phyloP scores from a whole-genome alignment of 495 filamentous ascomycete genomes.

The Usnea hakonensis region DNA sequence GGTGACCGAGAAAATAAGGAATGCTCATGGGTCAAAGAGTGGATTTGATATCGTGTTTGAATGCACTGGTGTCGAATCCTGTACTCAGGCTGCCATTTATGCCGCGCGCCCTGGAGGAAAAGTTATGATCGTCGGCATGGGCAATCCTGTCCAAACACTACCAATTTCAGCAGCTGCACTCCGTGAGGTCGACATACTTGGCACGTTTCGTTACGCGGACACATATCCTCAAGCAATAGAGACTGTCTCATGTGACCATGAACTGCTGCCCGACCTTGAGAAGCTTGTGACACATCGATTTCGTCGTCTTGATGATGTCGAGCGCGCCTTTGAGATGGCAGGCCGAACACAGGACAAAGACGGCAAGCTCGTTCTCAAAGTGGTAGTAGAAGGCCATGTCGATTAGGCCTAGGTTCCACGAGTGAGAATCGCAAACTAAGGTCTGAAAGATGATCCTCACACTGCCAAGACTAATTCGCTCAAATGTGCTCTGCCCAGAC shows the following conservation, averaged over 20 bases:
- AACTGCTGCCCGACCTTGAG: slow-evolving; percentile 28
- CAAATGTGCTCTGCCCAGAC: background rate
- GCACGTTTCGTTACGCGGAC: slow-evolving; percentile 79
- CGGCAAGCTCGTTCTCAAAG: slow-evolving; percentile 76
- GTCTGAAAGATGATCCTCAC: background rate
- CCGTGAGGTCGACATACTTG: slow-evolving; percentile 82
- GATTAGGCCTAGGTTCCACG: background rate
- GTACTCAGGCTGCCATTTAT: slow-evolving; percentile 81
- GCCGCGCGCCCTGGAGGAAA: slow-evolving; percentile 68
- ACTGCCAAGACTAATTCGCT: background rate
- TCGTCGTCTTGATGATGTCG: slow-evolving; percentile 54
- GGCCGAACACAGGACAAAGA: slow-evolving; percentile 68
- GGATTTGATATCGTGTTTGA: slow-evolving; percentile 80
- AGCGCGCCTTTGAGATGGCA: slow-evolving; percentile 73
- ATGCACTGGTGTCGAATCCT: slow-evolving; percentile 82
- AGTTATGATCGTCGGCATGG: slow-evolving; percentile 88
- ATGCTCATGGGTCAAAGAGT: slow-evolving; percentile 27
- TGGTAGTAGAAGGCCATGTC: slow-evolving; percentile 54
- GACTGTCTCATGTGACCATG: slow-evolving; percentile 45
- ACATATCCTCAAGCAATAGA: slow-evolving; percentile 78
- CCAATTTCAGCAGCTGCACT: slow-evolving; percentile 78
- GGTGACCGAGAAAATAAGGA: slow-evolving; percentile 32
- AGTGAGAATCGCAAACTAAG: background rate
- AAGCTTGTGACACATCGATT: slow-evolving; percentile 71
- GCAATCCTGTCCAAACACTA: slow-evolving; percentile 79